Conservation (phyloP, 2,329 filamentous ascomycete genomes). For the Clonostachys solani region DNA sequence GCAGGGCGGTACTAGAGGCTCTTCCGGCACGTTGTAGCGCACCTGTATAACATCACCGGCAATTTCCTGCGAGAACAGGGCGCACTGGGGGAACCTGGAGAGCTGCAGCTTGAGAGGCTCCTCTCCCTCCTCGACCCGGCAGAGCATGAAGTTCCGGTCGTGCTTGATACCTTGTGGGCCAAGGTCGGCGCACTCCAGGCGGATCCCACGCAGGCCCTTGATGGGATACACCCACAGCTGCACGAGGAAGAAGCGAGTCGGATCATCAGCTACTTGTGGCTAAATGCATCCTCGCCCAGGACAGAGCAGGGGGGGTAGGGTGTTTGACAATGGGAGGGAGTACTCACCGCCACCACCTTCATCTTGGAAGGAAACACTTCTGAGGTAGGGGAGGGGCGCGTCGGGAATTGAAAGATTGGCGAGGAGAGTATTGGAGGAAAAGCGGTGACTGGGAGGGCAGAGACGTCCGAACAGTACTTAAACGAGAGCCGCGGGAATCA, state of each 20-base stretch:
- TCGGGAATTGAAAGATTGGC: too few species aligned
- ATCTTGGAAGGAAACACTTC: conserved; percentile 7
- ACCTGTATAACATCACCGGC: conserved; percentile 28
- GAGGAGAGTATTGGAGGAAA: too few species aligned
- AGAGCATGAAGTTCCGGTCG: conserved; percentile 70
- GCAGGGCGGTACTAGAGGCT: conserved; percentile 29
- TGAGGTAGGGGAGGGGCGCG: neutral
- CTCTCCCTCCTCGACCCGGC: conserved; percentile 39
- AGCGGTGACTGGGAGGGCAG: too few species aligned
- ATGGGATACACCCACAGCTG: conserved; percentile 68
- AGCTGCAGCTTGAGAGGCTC: conserved; percentile 56
- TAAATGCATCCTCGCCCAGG: neutral
- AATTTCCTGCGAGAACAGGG: conserved; percentile 60
- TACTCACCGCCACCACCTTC: conserved; percentile 16
- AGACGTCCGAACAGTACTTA: too few species aligned
- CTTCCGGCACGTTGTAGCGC: conserved; percentile 31
- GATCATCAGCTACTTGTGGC: neutral
- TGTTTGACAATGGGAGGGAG: neutral
- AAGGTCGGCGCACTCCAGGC: conserved; percentile 47
- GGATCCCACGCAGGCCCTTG: conserved; percentile 64
- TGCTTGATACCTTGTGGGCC: conserved; percentile 58
- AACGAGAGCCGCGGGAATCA: too few species aligned
- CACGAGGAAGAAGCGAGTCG: neutral
- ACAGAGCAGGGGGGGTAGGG: neutral
- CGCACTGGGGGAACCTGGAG: conserved; percentile 50